Base-by-base conservation (phyloP, 129 eudicot genomes). In the Chrysanthemum makinoi region DNA sequence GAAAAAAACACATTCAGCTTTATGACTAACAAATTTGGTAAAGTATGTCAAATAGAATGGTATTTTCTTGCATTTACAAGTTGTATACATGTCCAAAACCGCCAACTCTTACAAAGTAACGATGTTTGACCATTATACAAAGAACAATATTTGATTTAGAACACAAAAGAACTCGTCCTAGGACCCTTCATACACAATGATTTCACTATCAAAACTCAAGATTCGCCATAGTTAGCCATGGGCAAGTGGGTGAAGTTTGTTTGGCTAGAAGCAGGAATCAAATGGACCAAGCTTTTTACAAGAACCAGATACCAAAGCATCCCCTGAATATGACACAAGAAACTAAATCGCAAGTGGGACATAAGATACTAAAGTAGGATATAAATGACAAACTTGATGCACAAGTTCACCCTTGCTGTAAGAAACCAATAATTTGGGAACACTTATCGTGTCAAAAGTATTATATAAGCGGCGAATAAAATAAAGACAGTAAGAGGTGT, bases 281-380 rank as follows among this genome's bases (percentile, higher is more conserved):
- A 10, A 3, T 44, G 47, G 76, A 70, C 76, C 56, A 63, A 2
- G 9, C 72, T 44, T 70, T 77, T 12, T 16, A 53, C 35, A 63
- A 77, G 81, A 72, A 78, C 73, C 47, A 2, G 67, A 78, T 78
- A 68, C 77, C 35, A 63, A 70, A 77, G 65, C 43, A 51, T 10
- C 52, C 20, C 24, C 3, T 35, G 64, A 77, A 51, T 24, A 62
- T 1, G 66, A 70, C 60, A 53, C 35, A 54, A 12, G 62, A 30
- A 62, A 52, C 71, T 35, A 62, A 10, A 49, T 67, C 43, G 52
- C 18, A 52, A 8, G 2, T 20, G 70, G 66, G 75, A 26, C 7
- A 49, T 20, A 24, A 50, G 66, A 73, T 72, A 30, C 69, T 62
- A 72, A 54, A 65, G 73, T 79, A 60, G 69, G 50, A n/a, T 15